These are phyloP conservation scores for Leccinum subgranulosum DNA, from an alignment of 768 basidiomycete genomes.

Conservation along the genomic window DNA sequence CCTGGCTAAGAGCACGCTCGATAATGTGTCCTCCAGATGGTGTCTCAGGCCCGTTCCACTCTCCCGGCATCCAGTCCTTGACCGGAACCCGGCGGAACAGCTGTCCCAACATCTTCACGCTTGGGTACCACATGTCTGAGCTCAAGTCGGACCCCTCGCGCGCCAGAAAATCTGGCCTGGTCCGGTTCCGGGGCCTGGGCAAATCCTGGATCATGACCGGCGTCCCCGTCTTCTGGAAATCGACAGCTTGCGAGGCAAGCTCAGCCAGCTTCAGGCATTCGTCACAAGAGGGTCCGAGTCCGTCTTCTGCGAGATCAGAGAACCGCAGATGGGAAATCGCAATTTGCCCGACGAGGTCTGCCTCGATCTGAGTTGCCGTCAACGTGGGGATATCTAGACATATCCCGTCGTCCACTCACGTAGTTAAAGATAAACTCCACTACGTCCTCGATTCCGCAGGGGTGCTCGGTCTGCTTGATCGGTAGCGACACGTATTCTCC, in stretches of 20 bases:
- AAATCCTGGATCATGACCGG: slow-evolving; percentile 36
- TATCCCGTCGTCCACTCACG: slow-evolving; percentile 26
- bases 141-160: slow-evolving; percentile 34
- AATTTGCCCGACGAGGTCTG: slow-evolving; percentile 42
- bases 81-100: slow-evolving; percentile 45
- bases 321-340: slow-evolving; percentile 42
- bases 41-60: slow-evolving; percentile 13
- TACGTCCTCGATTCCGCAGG: slow-evolving; percentile 42
- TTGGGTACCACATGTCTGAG: slow-evolving; percentile 35
- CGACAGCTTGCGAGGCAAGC: slow-evolving; percentile 46
- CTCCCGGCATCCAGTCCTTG: slow-evolving; percentile 29
- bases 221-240: slow-evolving; percentile 45
- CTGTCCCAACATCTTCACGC: slow-evolving; percentile 40
- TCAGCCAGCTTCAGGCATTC: slow-evolving; percentile 43
- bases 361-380: slow-evolving; percentile 27
- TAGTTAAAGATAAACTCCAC: slow-evolving; percentile 48
- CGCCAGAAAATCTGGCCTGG: slow-evolving; percentile 44
- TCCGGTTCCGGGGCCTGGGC: slow-evolving; percentile 26
- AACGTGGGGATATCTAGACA: neutral
- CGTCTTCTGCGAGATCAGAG: slow-evolving; percentile 35
- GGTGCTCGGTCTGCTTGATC: slow-evolving; percentile 29
- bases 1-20: slow-evolving; percentile 20
- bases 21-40: slow-evolving; percentile 30
- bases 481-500: slow-evolving; percentile 40
- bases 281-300: slow-evolving; percentile 20